Evolutionary conservation across 2,329 filamentous ascomycete genomes (phyloP).

Genomic region (Elsinoe perseae): DNA sequence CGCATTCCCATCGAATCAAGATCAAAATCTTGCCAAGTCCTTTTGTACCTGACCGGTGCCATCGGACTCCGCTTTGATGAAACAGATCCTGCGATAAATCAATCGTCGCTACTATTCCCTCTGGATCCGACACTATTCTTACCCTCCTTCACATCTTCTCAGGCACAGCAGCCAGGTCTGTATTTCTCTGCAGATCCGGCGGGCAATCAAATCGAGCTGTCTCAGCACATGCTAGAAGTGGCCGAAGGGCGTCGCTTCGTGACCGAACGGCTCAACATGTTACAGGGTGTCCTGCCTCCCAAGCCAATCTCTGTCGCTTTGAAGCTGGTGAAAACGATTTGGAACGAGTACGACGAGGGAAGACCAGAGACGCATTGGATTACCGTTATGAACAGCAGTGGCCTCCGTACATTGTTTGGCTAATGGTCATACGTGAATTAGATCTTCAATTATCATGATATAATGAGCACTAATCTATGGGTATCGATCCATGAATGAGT

Average conservation of each 20-base stretch:
- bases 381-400: not conserved
- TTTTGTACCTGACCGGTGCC: not conserved
- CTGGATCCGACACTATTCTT: not conserved
- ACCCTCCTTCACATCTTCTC: not conserved
- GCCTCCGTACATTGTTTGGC: not conserved
- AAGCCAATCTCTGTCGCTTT: not conserved
- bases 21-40: not conserved
- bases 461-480: not conserved
- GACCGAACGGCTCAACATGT: not conserved
- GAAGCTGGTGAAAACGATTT: not conserved
- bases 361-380: not conserved
- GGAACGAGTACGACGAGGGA: not conserved
- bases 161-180: not conserved
- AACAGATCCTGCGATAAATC: not conserved
- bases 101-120: not conserved
- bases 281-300: not conserved
- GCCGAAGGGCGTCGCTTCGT: not conserved
- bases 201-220: not conserved
- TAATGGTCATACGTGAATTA: not conserved
- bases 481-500: not conserved
- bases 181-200: not conserved
- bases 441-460: not conserved
- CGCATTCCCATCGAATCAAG: not conserved
- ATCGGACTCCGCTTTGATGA: not conserved
- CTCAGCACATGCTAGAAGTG: not conserved